Evolutionary conservation across 257 asterid genomes (phyloP).

Genomic region (Ophiorrhiza pumila): DNA sequence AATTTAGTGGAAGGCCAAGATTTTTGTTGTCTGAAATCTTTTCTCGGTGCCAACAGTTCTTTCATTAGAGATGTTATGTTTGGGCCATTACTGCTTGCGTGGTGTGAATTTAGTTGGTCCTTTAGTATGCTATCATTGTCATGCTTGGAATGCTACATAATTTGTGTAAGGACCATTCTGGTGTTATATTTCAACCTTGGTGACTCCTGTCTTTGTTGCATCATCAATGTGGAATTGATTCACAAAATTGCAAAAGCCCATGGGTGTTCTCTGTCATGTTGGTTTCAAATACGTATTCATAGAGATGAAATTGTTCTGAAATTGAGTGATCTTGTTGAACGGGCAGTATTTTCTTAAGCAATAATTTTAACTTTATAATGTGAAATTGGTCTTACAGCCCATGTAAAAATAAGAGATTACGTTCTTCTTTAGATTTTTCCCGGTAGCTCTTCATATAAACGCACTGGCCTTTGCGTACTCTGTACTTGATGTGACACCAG

Average conservation of each 20-base stretch:
- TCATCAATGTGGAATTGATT: too few relatives aligned
- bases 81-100: not conserved
- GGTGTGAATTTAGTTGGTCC: not conserved
- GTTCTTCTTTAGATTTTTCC: not conserved
- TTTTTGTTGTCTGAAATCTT: too few relatives aligned
- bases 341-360: not conserved
- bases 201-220: too few relatives aligned
- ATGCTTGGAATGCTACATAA: not conserved
- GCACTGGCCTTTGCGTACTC: not conserved
- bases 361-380: too few relatives aligned
- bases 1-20: not conserved
- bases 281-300: not conserved
- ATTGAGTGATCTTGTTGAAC: not conserved
- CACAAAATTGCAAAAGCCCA: too few relatives aligned
- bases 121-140: not conserved
- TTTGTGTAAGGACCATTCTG: not conserved
- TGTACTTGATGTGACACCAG: not conserved
- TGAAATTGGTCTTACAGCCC: not conserved
- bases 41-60: too few relatives aligned
- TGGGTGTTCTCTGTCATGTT: too few relatives aligned
- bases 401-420: not conserved
- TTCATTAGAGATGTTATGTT: too few relatives aligned
- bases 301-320: not conserved
- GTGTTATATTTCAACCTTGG: not conserved
- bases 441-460: not conserved